Evolutionary conservation across 768 basidiomycete species (phyloP).

Genomic region (Tricholoma matsutake): DNA sequence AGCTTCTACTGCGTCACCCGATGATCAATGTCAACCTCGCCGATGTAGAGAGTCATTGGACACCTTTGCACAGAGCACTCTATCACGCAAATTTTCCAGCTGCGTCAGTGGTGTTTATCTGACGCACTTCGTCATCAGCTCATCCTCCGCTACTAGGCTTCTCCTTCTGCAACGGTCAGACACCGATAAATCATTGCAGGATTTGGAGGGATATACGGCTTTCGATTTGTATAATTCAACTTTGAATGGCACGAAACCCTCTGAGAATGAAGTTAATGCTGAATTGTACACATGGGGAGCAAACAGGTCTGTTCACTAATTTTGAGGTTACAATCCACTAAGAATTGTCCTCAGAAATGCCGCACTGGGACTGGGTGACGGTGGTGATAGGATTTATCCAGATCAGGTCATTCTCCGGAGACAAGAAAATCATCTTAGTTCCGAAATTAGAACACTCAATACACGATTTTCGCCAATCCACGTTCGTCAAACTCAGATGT

Average conservation of each 20-base stretch:
- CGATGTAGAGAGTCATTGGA: conserved; percentile 89
- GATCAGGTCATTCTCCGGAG: conserved; percentile 64
- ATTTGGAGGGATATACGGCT: conserved; percentile 85
- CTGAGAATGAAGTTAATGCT: conserved; percentile 30
- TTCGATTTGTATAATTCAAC: conserved; percentile 95
- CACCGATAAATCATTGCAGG: conserved; percentile 70
- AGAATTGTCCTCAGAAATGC: conserved; percentile 59
- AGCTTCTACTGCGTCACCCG: conserved; percentile 72
- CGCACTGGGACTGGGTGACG: conserved; percentile 80
- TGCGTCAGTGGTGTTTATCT: conserved; percentile 43
- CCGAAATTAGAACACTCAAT: conserved; percentile 28
- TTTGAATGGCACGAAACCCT: conserved; percentile 67
- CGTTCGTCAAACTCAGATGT: conserved; percentile 73
- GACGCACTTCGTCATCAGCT: conserved; percentile 1
- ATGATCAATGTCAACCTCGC: conserved; percentile 72
- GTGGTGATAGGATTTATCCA: conserved; percentile 72
- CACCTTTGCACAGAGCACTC: conserved; percentile 82
- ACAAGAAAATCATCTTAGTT: conserved; percentile 27
- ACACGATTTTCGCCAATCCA: conserved; percentile 60
- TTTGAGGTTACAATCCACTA: background rate
- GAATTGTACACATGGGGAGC: conserved; percentile 88
- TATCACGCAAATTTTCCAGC: conserved; percentile 75
- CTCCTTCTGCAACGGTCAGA: conserved; percentile 75
- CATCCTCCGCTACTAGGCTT: conserved; percentile 39
- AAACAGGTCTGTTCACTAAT: conserved; percentile 52